phyloP scores from a whole-genome alignment of 1,284 basidiomycete species.

The Termitomyces sp. region DNA sequence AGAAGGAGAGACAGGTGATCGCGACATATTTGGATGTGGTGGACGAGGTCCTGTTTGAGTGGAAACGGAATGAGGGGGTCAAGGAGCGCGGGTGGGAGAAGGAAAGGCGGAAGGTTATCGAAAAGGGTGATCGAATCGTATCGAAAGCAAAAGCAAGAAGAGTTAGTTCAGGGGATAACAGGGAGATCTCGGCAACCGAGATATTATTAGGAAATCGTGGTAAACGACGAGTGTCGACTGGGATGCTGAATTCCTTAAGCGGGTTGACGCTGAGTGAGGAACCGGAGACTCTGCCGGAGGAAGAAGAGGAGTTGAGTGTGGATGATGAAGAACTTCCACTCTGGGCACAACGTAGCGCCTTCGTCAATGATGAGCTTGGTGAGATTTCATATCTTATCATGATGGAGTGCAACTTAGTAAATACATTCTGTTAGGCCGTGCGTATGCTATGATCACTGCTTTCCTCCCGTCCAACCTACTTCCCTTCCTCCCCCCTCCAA shows the following conservation, averaged over 20 bases:
- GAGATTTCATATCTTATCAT: slow-evolving; percentile 19
- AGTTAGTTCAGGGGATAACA: slow-evolving; percentile 46
- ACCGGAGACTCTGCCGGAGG: slow-evolving; percentile 50
- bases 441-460: slow-evolving; percentile 50
- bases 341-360: slow-evolving; percentile 64
- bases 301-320: slow-evolving; percentile 37
- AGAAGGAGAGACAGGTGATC: slow-evolving; percentile 53
- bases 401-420: slow-evolving; percentile 1
- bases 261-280: slow-evolving; percentile 52
- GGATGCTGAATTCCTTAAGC: slow-evolving; percentile 46
- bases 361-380: slow-evolving; percentile 56
- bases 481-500: slow-evolving; percentile 35
- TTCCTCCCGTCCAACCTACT: slow-evolving; percentile 50
- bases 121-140: slow-evolving; percentile 30
- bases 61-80: slow-evolving; percentile 37
- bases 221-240: slow-evolving; percentile 50
- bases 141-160: slow-evolving; percentile 37
- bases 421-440: slow-evolving; percentile 41
- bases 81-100: slow-evolving; percentile 52
- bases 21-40: slow-evolving; percentile 64
- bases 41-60: slow-evolving; percentile 67
- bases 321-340: slow-evolving; percentile 66
- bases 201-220: slow-evolving; percentile 19
- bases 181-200: slow-evolving; percentile 19
- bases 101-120: slow-evolving; percentile 39